Evolutionary conservation across 306 rosid species (phyloP).

Genomic region (Sophora flavescens): DNA sequence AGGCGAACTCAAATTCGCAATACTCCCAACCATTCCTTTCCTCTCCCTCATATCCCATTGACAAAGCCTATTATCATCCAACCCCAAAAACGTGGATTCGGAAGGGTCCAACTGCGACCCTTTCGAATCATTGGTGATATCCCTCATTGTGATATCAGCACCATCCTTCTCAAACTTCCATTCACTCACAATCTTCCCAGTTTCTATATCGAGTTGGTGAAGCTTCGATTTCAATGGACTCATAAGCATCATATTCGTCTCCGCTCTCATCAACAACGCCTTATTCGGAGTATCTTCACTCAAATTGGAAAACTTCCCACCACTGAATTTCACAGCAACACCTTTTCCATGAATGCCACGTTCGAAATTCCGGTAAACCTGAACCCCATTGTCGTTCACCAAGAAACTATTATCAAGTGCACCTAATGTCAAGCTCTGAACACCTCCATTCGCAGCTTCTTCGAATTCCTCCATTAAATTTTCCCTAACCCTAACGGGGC

Average conservation of each 20-base stretch:
- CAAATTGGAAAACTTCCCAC: slow-evolving; percentile 44
- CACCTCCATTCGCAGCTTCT: slow-evolving; percentile 87
- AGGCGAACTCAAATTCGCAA: slow-evolving; percentile 57
- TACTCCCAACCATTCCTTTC: slow-evolving; percentile 78
- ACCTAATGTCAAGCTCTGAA: slow-evolving; percentile 80
- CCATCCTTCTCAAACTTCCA: slow-evolving; percentile 99
- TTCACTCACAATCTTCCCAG: slow-evolving; percentile 79
- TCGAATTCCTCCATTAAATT: slow-evolving; percentile 86
- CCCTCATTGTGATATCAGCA: slow-evolving; percentile 80
- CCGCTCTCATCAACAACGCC: slow-evolving; percentile 78
- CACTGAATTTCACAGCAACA: slow-evolving; percentile 62
- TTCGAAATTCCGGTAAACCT: slow-evolving; percentile 73
- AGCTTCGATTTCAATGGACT: slow-evolving; percentile 71
- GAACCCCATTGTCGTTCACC: slow-evolving; percentile 77
- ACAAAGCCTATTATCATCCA: slow-evolving; percentile 91
- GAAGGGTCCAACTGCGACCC: slow-evolving; percentile 92
- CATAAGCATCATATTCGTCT: slow-evolving; percentile 95
- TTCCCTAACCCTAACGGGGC: slow-evolving; percentile 51
- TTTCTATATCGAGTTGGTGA: slow-evolving; percentile 84
- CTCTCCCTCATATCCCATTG: slow-evolving; percentile 94
- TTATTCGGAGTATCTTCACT: slow-evolving; percentile 62
- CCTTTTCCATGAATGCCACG: slow-evolving; percentile 92
- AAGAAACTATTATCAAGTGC: slow-evolving; percentile 89
- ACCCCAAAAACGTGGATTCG: slow-evolving; percentile 88
- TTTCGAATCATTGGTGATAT: slow-evolving; percentile 77